Evolutionary conservation across 2,329 filamentous ascomycete genomes (phyloP).

Genomic region (Basipetospora chlamydospora): DNA sequence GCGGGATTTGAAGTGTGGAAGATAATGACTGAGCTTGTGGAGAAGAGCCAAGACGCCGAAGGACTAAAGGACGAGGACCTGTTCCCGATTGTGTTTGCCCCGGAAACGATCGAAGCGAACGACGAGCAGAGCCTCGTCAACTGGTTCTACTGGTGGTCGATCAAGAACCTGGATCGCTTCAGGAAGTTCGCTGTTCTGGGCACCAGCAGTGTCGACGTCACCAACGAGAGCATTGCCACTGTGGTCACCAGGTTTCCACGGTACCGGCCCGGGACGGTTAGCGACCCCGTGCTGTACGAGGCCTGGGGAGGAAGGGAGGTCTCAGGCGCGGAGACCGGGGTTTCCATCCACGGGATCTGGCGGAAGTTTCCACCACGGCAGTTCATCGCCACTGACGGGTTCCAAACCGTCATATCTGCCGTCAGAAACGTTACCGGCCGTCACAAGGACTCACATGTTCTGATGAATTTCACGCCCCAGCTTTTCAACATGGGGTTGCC

Average conservation of each 20-base stretch:
- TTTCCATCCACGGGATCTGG: too few relatives aligned
- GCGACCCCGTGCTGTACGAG: constrained; percentile 16
- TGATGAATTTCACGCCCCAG: too few relatives aligned
- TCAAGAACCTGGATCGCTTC: constrained; percentile 30
- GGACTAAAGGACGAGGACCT: constrained; percentile 16
- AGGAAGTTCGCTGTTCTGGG: constrained; percentile 42
- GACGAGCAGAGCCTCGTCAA: constrained; percentile 50
- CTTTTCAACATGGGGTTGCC: neutral
- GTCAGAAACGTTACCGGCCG: too few relatives aligned
- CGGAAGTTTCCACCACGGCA: too few relatives aligned
- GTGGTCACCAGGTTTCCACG: constrained; percentile 10
- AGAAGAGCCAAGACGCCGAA: neutral
- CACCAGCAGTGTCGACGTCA: constrained; percentile 17
- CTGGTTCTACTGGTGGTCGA: constrained; percentile 48
- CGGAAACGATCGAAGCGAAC: constrained; percentile 33
- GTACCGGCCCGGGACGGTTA: constrained; percentile 20
- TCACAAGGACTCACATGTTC: too few relatives aligned
- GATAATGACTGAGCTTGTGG: neutral
- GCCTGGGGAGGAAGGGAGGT: too few relatives aligned
- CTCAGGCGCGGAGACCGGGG: too few relatives aligned
- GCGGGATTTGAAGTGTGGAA: neutral
- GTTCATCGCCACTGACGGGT: too few relatives aligned
- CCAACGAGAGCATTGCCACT: neutral
- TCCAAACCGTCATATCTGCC: too few relatives aligned
- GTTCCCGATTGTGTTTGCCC: constrained; percentile 29